These are phyloP conservation scores for Heimioporus sp. DNA, from an alignment of 768 basidiomycete species.

Conservation along the genomic window DNA sequence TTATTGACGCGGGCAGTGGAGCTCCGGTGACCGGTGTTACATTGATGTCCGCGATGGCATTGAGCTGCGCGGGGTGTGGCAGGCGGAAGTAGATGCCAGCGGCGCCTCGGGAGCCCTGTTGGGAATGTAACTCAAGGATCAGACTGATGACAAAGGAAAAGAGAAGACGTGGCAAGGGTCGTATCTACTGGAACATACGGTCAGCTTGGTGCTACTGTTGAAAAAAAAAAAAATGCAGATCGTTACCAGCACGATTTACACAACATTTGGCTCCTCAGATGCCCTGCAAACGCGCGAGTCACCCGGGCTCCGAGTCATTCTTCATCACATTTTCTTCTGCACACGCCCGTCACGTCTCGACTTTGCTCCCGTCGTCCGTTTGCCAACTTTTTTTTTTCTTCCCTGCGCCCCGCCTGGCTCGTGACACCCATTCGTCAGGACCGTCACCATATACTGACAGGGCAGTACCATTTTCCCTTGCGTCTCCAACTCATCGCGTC, in stretches of 20 bases:
- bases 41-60: constrained; percentile 79
- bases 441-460: too few relatives aligned
- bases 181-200: too few relatives aligned
- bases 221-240: too few relatives aligned
- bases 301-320: constrained; percentile 64
- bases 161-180: too few relatives aligned
- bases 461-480: too few relatives aligned
- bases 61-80: constrained; percentile 73
- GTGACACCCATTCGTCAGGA: too few relatives aligned
- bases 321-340: constrained; percentile 47
- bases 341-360: constrained; percentile 63
- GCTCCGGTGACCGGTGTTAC: too few relatives aligned
- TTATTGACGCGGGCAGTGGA: constrained; percentile 81
- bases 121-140: constrained; percentile 22
- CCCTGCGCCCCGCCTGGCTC: too few relatives aligned
- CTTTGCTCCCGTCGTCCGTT: constrained; percentile 60
- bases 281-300: constrained; percentile 92
- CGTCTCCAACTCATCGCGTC: neutral
- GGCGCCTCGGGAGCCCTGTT: constrained; percentile 73
- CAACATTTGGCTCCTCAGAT: constrained; percentile 61
- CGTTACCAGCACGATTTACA: too few relatives aligned
- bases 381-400: constrained; percentile 31
- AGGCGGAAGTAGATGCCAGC: constrained; percentile 60
- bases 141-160: too few relatives aligned
- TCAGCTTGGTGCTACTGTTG: too few relatives aligned